Base-by-base conservation (phyloP, 2,329 filamentous ascomycete genomes). In the Lecanicillium sp. region DNA sequence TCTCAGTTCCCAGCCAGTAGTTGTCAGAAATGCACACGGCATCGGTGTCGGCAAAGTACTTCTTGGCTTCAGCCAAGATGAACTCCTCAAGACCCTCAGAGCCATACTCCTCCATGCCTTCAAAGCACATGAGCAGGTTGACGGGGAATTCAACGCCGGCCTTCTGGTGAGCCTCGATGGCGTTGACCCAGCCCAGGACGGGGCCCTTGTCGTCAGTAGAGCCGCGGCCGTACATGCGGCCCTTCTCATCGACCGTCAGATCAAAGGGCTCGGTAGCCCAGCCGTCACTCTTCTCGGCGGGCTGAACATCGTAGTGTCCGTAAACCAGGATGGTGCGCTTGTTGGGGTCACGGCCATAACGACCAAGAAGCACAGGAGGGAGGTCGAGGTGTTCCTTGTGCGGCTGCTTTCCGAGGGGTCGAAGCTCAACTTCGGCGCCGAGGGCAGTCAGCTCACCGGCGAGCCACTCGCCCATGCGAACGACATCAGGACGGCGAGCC, bases 41-140 rank as follows among this genome's bases (percentile, higher is more conserved):
- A 50, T 98, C 92, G 27, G 88, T 80, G 53, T 95, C 90, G 55
- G 87, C 87, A 70, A 98, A 98, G 72, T 82, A 96, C 53, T 85
- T 84, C 68, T 94, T 87, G 49, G 84, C 88, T 67, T 98, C 92
- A 33, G 77, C 81, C 50, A 84, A 74, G 64, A 98, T 95, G 49
- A 96, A 84, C 51, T 95, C 90, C 56, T 98, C 92, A 40, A 98
- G 74, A 28, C 92, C 92, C 60, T 96, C 90, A 1, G 89, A 95
- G 36, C 92, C 92, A 60, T 94, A 95, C 69, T 98, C 92, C 68
- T 98, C 92, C 92, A 98, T 98, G 35, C 92, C 92, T 72, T 98
- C 92, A 53, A 98, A 96, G 72, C 92, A 98, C 86, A 95, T 96
- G 48, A 98, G 78, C 49, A 98, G 73, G 68, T 98, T 98, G 56